A percentile compares a stretch with the other conserved stretches of the same genome.
Evolutionary conservation across 164 flowering plant genomes (phyloP).

Genomic region (Taxillus chinensis): DNA sequence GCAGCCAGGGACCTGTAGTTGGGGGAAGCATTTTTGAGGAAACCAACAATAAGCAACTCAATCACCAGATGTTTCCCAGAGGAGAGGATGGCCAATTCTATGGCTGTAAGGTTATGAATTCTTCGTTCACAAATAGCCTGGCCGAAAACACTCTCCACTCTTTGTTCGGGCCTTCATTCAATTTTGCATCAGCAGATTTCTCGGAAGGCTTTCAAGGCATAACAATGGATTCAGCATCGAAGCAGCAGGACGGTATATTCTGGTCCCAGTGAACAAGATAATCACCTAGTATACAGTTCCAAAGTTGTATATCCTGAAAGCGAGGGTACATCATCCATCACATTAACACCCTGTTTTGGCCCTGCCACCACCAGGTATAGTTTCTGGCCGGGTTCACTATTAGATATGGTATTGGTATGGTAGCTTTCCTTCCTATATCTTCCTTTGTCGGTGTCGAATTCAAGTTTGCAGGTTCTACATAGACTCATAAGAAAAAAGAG

Average conservation of each 20-base stretch:
- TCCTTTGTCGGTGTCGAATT: neutral
- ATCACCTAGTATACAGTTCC: neutral
- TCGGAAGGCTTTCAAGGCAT: constrained; percentile 3
- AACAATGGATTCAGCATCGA: constrained; percentile 16
- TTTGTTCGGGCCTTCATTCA: constrained; percentile 44
- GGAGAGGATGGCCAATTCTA: constrained; percentile 36
- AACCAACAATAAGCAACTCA: constrained; percentile 14
- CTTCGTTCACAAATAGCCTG: constrained; percentile 24
- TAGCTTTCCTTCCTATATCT: neutral
- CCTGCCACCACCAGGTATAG: neutral
- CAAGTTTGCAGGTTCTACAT: neutral
- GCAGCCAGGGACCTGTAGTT: constrained; percentile 21
- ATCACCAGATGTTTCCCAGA: constrained; percentile 21
- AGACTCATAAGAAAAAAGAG: neutral
- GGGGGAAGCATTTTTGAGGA: constrained; percentile 30
- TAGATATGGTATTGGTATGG: neutral
- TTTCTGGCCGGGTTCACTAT: neutral
- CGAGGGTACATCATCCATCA: neutral
- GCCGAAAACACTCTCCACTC: constrained; percentile 17
- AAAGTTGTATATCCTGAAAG: neutral
- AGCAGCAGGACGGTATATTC: constrained; percentile 32
- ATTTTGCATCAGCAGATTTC: constrained; percentile 27
- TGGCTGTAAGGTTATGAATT: constrained; percentile 28
- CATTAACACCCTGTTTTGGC: neutral
- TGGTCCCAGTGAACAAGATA: constrained; percentile 35